These are phyloP conservation scores for Aureobasidium namibiae DNA, from an alignment of 2,329 filamentous ascomycete species.

Conservation along the genomic window DNA sequence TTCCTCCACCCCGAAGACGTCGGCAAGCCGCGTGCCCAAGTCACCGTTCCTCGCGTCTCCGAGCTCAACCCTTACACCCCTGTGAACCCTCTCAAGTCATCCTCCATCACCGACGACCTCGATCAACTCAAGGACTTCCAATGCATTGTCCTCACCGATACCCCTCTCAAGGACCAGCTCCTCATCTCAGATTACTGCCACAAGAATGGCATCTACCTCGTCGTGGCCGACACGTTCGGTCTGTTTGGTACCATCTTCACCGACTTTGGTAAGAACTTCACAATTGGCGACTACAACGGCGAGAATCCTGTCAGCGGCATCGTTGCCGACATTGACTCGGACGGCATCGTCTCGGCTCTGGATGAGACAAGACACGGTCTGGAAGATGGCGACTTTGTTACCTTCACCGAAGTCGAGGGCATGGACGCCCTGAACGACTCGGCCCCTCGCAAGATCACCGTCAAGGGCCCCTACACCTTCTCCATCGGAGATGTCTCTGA, in stretches of 20 bases:
- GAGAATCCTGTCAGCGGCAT: conserved; percentile 85
- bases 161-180: conserved; percentile 70
- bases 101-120: conserved; percentile 65
- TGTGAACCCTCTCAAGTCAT: conserved; percentile 60
- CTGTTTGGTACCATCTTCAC: conserved; percentile 95
- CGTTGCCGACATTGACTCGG: conserved; percentile 78
- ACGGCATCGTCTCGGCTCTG: conserved; percentile 82
- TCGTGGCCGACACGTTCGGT: conserved; percentile 82
- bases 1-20: conserved; percentile 85
- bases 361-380: conserved; percentile 93
- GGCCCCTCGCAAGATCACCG: conserved; percentile 80
- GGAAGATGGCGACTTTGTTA: conserved; percentile 93
- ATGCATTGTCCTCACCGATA: conserved; percentile 82
- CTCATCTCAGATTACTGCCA: conserved; percentile 89
- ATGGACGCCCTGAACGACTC: conserved; percentile 81
- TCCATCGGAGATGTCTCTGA: conserved; percentile 88
- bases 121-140: conserved; percentile 84
- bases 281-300: conserved; percentile 79
- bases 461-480: conserved; percentile 94
- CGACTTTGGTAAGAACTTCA: conserved; percentile 93
- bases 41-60: conserved; percentile 80
- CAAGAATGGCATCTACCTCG: conserved; percentile 82
- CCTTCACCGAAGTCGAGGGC: conserved; percentile 85
- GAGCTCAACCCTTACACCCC: conserved; percentile 97
- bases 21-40: conserved; percentile 80